phyloP scores from a whole-genome alignment of 116 monocot species.

The Phalaenopsis hybrid region DNA sequence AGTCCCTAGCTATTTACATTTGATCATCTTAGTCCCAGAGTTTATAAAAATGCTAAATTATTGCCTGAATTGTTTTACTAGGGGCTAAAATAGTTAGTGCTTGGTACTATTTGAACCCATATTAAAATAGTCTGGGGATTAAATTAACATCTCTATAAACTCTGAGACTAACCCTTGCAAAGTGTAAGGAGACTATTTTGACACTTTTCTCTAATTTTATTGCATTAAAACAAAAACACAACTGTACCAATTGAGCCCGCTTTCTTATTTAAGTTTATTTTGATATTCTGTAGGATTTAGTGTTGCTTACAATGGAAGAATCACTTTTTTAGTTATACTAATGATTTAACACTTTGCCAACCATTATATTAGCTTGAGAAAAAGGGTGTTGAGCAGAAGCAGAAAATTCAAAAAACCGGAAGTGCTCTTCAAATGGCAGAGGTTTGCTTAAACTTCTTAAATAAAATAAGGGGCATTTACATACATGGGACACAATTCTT shows the following conservation, averaged over 20 bases:
- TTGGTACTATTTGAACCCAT: too few relatives aligned
- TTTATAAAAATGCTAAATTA: too few relatives aligned
- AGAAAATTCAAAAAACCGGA: slow-evolving; percentile 53
- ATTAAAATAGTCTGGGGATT: too few relatives aligned
- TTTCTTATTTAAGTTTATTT: background rate
- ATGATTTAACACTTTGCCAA: background rate
- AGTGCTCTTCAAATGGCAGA: slow-evolving; percentile 70
- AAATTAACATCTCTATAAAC: too few relatives aligned
- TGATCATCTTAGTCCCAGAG: too few relatives aligned
- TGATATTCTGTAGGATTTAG: background rate
- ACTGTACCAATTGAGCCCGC: background rate
- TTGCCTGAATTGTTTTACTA: too few relatives aligned
- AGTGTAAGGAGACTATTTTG: background rate
- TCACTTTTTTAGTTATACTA: background rate
- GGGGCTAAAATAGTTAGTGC: too few relatives aligned
- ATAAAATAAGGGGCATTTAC: too few relatives aligned
- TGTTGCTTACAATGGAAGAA: background rate
- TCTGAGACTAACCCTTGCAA: too few relatives aligned
- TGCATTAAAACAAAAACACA: background rate
- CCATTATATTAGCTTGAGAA: slow-evolving; percentile 42
- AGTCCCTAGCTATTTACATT: too few relatives aligned
- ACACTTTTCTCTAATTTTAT: background rate
- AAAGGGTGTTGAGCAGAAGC: slow-evolving; percentile 56
- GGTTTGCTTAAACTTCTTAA: slow-evolving; percentile 30
- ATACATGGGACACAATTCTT: too few relatives aligned